Percentiles rank a stretch among this genome's conserved stretches.
Conservation (phyloP, 495 filamentous ascomycete genomes). For the Venustampulla echinocandica region DNA sequence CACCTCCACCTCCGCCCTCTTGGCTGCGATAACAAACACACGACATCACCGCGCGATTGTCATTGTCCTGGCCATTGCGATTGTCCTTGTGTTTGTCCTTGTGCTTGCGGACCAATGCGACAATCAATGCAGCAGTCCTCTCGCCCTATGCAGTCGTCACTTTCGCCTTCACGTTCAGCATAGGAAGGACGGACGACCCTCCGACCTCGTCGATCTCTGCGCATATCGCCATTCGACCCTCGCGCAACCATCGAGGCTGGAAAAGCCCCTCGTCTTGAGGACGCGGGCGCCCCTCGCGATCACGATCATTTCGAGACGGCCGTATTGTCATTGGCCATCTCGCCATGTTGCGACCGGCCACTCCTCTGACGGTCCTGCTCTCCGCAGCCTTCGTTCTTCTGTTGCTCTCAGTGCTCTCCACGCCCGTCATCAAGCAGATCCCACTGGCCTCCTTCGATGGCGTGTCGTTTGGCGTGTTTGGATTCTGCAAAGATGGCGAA, state of each 20-base stretch:
- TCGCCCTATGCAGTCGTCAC: too few species aligned
- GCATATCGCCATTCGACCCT: slow-evolving; percentile 1
- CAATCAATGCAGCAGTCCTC: too few species aligned
- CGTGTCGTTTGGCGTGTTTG: slow-evolving; percentile 87
- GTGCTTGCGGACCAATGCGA: too few species aligned
- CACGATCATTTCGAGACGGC: slow-evolving; percentile 12
- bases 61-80: too few species aligned
- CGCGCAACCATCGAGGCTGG: too few species aligned
- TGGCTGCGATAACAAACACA: too few species aligned
- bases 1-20: too few species aligned
- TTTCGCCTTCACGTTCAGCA: too few species aligned
- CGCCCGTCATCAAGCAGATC: slow-evolving; percentile 79
- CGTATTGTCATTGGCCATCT: slow-evolving; percentile 2
- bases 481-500: slow-evolving; percentile 60
- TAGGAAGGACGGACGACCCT: too few species aligned
- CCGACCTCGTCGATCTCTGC: too few species aligned
- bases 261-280: slow-evolving; percentile 23
- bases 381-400: slow-evolving; percentile 78
- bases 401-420: slow-evolving; percentile 82
- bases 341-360: slow-evolving; percentile 77
- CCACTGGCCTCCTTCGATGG: slow-evolving; percentile 69
- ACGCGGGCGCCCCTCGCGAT: slow-evolving; percentile 13
- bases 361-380: slow-evolving; percentile 79
- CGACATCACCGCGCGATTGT: too few species aligned
- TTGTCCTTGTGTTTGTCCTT: too few species aligned